Percentiles rank a stretch among this genome's conserved stretches.
Evolutionary conservation across 1,139 yeast genomes (phyloP).

Genomic region (Taphrina deformans): DNA sequence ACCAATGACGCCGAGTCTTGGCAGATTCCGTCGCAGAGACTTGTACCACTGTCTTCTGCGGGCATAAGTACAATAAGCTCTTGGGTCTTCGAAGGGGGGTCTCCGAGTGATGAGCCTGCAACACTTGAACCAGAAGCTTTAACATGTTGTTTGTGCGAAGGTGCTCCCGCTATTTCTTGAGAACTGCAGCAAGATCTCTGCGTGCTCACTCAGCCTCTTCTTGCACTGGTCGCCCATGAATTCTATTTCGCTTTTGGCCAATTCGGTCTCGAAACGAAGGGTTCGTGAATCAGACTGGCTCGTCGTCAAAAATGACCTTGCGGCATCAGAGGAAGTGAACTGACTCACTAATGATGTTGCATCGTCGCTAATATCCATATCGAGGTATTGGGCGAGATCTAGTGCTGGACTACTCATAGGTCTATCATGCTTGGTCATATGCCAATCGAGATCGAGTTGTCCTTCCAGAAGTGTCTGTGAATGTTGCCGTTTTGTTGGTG

Average conservation of each 20-base stretch:
- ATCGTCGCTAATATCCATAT: background rate
- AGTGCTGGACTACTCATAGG: background rate
- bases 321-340: background rate
- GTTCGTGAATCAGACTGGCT: background rate
- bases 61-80: too few species aligned
- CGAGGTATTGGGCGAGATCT: background rate
- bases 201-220: background rate
- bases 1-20: too few species aligned
- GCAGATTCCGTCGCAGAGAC: too few species aligned
- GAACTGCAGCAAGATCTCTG: background rate
- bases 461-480: background rate
- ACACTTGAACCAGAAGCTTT: too few species aligned
- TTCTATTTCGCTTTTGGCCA: background rate
- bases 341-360: background rate
- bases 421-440: background rate
- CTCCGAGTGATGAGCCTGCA: too few species aligned
- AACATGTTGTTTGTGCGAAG: too few species aligned
- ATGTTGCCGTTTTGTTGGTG: background rate
- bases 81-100: too few species aligned
- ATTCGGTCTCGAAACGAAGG: background rate
- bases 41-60: too few species aligned
- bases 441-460: background rate
- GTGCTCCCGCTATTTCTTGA: too few species aligned
- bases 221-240: background rate
- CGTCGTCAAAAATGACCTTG: too few species aligned